phyloP scores from a whole-genome alignment of 805 yeast species.

The Kodamaea jinghongensis region DNA sequence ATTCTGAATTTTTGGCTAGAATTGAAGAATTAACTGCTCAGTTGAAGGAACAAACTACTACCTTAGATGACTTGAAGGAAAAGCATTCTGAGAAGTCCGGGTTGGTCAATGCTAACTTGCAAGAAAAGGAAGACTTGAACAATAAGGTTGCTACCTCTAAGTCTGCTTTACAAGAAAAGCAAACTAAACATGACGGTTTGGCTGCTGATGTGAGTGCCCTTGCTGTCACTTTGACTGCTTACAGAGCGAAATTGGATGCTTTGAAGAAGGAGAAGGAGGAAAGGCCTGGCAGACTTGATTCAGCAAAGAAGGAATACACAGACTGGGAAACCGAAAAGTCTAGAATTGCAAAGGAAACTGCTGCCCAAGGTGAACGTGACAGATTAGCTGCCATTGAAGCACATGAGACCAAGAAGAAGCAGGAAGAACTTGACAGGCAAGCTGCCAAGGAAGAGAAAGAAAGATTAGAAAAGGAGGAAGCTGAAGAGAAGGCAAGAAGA shows the following conservation, averaged over 20 bases:
- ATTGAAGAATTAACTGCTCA: constrained; percentile 44
- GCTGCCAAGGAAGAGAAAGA: constrained; percentile 15
- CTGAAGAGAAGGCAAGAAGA: constrained; percentile 22
- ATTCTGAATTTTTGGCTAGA: constrained; percentile 35
- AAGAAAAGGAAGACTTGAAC: constrained; percentile 43
- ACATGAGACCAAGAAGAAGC: constrained; percentile 16
- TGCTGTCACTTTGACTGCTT: constrained; percentile 42
- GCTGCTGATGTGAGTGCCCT: constrained; percentile 44
- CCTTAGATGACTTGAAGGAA: constrained; percentile 31
- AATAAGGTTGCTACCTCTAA: constrained; percentile 34
- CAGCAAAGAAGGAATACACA: constrained; percentile 39
- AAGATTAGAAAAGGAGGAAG: constrained; percentile 20
- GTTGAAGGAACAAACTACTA: constrained; percentile 37
- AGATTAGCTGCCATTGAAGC: constrained; percentile 41
- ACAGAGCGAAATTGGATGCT: constrained; percentile 39
- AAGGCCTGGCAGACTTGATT: constrained; percentile 34
- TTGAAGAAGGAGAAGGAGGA: constrained; percentile 38
- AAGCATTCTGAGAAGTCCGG: constrained; percentile 30
- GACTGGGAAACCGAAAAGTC: constrained; percentile 48
- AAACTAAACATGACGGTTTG: constrained; percentile 35
- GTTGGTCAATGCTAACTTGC: constrained; percentile 23
- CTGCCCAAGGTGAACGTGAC: constrained; percentile 34
- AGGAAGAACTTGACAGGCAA: constrained; percentile 17
- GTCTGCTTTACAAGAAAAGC: constrained; percentile 36
- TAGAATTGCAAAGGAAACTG: constrained; percentile 37